Base-by-base conservation (phyloP, 2,329 filamentous ascomycete species). In the Talaromyces sp. region DNA sequence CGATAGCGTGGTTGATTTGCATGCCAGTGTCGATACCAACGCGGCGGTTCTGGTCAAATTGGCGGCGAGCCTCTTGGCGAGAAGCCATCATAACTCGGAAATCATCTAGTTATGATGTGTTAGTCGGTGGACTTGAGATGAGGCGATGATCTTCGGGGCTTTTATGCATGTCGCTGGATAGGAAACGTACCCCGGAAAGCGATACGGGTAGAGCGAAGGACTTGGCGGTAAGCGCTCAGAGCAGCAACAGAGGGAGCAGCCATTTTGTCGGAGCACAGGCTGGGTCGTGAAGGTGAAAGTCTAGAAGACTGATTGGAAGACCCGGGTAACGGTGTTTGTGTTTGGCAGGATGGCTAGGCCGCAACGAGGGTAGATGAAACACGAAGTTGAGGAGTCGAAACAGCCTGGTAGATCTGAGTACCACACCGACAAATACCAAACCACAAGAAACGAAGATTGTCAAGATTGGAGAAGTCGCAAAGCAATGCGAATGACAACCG, bases 181-280 rank as follows among this genome's bases (percentile, higher is more conserved):
- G 43, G 48, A 41, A 39, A 61, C 59, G 35, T 51, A 93, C 91
- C 90, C 77, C 87, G 79, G 70, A 99, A 99, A 55, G 92, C 91
- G 60, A 95, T 80, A 59, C 86, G 82, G 30, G 90, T 86, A 19
- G 92, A 89, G 57, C 93, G 91, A 64, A 96, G 80, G 37, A 97
- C 78, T 62, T 88, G 81, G 67, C 91, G 82, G 76, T 97, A 97
- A 33, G 90, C 91, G 67, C 82, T 79, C 50, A 91, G 77, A 14
- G 90, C 89, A 79, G 91, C 65, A 6, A 66, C 51, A 40, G 65
- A 85, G 46, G 64, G 56, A 22, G 65, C 65, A 43, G 63, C 51
- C 66, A 71, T 63, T 33, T 30, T 54, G 47, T 41, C 6, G 33
- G 19, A 17, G 39, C n/a, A 20, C 22, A 41, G 19, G 40, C 11